Evolutionary conservation across 108 stramenopile genomes (phyloP), one percentile per base, ranked within the genome.

Genomic region (Pelagomonas calceolata): DNA sequence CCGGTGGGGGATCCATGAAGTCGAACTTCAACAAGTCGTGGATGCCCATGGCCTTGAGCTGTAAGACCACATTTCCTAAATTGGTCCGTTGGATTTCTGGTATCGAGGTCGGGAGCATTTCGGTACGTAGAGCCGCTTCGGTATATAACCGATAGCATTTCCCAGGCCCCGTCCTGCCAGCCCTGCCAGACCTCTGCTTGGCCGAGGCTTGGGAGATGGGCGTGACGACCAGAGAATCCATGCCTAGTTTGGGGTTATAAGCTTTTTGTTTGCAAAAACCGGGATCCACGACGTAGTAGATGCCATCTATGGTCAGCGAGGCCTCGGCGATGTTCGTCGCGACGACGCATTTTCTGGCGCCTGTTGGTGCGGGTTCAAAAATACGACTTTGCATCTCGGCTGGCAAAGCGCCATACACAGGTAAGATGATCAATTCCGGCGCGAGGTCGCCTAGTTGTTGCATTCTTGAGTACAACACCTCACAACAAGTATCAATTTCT

Each of bases 271-370:
- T 99, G 43, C 86, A 88, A 74, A 99, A 96, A 3, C 98, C 98
- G 65, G 98, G 98, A 84, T 99, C 98, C 33, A 99, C 91, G 16
- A 99, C 98, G 74, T 99, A 99, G 80, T 95, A 96, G 70, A 99
- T 96, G 5, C 98, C 98, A 80, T 99, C 98, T 76, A 99, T 96
- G 35, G 98, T 99, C 69, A 99, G 76, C 12, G 94, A 95, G 15
- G 98, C 96, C 80, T 99, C 98, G 30, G 98, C 98, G 76, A 99
- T 99, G 74, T 99, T 99, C 30, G 96, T 99, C 30, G 98, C 96
- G 16, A 99, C 92, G 0, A 99, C 86, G 70, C 89, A 91, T 78
- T 97, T 99, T 43, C 98, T 88, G 5, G 93, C 71, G 31, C 96
- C 95, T 21, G 81, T 70, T 12, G 98, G 98, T 45, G 98, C 94